Evolutionary conservation across 1,284 basidiomycete species (phyloP), one percentile per base, ranked within the genome.

Genomic region (Cutaneotrichosporon cavernicola): DNA sequence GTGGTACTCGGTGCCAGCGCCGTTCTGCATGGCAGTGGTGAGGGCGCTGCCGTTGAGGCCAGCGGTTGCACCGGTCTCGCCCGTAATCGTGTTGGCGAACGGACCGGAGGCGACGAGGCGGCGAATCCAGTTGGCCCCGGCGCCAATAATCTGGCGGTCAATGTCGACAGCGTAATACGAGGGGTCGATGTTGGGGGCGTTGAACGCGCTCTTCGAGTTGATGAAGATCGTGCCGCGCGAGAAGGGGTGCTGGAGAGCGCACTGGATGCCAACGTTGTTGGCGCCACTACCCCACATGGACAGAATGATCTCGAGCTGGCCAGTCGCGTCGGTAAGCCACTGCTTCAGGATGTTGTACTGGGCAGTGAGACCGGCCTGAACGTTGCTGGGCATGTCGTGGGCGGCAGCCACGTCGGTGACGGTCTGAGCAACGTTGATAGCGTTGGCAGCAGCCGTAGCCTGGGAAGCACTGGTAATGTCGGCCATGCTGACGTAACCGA

Each of bases 361-460:
- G 18, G 68, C 72, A 5, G 62, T 52, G 21, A 79, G 67, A 58
- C 78, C 78, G 32, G 66, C 68, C 16, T 75, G 69, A 21, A 80
- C 78, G 34, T 60, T 71, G 26, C 61, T 36, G 5, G 80, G 80
- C 9, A 79, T 71, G 13, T 55, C 50, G 34, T 74, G 65, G 67
- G 72, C 73, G 10, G 65, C 67, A 26, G 72, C 69, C 66, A 92
- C 89, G 74, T 91, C 88, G 56, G 86, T 83, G n/a, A 91, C 87
- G 69, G 88, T 86, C 71, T 87, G 85, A 66, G 84, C 83, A 13
- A 88, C 81, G 50, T 65, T 60, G 30, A 92, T 84, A 16, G 86
- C 88, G 71, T 62, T 50, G 31, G 76, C 75, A 59, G 73, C 74
- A 21, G 62, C 59, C 7, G 69, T 38, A n/a, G 73, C 68, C 18